These are phyloP conservation scores for Venturia oleaginea DNA, from an alignment of 2,329 filamentous ascomycete species.

Conservation along the genomic window DNA sequence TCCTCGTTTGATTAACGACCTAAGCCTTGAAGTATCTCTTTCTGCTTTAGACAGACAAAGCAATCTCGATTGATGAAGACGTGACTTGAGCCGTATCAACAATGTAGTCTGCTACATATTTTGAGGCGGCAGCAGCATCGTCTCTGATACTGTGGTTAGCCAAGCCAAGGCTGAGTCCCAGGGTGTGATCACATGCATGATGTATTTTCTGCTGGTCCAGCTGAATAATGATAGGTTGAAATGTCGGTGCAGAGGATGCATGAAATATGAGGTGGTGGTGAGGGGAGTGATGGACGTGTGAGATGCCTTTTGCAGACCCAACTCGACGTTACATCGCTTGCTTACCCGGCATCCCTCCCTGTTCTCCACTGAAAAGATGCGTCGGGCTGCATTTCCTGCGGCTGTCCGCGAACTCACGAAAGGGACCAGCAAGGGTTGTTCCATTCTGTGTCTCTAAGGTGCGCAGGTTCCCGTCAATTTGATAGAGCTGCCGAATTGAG, in stretches of 20 bases:
- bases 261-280: background rate
- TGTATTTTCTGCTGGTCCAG: background rate
- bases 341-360: background rate
- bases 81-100: constrained; percentile 43
- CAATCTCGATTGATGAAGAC: background rate
- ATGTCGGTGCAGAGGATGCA: background rate
- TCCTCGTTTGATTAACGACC: no score
- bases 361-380: background rate
- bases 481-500: background rate
- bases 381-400: background rate
- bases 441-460: background rate
- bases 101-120: constrained; percentile 74
- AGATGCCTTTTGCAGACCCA: background rate
- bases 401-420: background rate
- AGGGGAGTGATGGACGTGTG: background rate
- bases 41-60: no score
- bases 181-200: background rate
- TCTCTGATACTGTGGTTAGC: constrained; percentile 57
- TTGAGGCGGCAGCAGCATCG: constrained; percentile 57
- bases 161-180: background rate
- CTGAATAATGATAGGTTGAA: background rate
- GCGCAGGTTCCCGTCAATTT: background rate
- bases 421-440: background rate
- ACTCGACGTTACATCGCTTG: background rate
- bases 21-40: no score